phyloP scores from a whole-genome alignment of 768 basidiomycete species.

The Holtermanniella nyarrowii region DNA sequence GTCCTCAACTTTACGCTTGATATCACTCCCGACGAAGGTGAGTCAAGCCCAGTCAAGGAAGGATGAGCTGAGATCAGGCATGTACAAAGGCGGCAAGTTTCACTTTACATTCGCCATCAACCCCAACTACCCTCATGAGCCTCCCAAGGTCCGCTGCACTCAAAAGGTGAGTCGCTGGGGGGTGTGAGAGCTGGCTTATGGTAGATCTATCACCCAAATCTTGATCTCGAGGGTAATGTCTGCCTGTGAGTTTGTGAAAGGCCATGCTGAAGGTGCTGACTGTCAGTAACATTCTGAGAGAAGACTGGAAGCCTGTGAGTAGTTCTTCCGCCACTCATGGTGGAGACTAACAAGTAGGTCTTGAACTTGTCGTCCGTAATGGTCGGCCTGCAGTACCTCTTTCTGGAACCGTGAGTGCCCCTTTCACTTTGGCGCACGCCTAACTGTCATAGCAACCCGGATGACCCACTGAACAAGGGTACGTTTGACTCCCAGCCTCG shows the following conservation, averaged over 20 bases:
- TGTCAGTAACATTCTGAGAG: slow-evolving; percentile 72
- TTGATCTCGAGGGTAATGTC: slow-evolving; percentile 95
- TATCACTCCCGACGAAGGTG: slow-evolving; percentile 94
- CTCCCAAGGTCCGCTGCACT: slow-evolving; percentile 96
- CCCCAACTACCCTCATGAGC: slow-evolving; percentile 96
- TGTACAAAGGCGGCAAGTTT: slow-evolving; percentile 96
- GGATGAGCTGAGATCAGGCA: slow-evolving; percentile 50
- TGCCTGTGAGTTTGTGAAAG: slow-evolving; percentile 53
- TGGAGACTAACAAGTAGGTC: slow-evolving; percentile 44
- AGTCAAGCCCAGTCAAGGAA: slow-evolving; percentile 14
- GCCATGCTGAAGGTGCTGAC: background rate
- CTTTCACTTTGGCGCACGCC: background rate
- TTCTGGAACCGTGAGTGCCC: slow-evolving; percentile 66
- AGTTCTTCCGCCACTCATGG: too few species aligned
- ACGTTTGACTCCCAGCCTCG: slow-evolving; percentile 22
- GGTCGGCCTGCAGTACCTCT: slow-evolving; percentile 96
- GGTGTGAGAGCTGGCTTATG: background rate
- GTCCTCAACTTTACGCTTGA: slow-evolving; percentile 93
- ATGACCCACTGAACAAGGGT: slow-evolving; percentile 98
- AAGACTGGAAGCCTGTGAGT: slow-evolving; percentile 92
- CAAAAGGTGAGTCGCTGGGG: slow-evolving; percentile 57
- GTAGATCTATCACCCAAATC: slow-evolving; percentile 97
- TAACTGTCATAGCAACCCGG: slow-evolving; percentile 56
- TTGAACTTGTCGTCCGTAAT: slow-evolving; percentile 95
- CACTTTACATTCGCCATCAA: slow-evolving; percentile 91